A percentile compares a stretch with the other conserved stretches of the same genome.
Conservation (phyloP, 2,329 filamentous ascomycete genomes). For the Chalara sp. region DNA sequence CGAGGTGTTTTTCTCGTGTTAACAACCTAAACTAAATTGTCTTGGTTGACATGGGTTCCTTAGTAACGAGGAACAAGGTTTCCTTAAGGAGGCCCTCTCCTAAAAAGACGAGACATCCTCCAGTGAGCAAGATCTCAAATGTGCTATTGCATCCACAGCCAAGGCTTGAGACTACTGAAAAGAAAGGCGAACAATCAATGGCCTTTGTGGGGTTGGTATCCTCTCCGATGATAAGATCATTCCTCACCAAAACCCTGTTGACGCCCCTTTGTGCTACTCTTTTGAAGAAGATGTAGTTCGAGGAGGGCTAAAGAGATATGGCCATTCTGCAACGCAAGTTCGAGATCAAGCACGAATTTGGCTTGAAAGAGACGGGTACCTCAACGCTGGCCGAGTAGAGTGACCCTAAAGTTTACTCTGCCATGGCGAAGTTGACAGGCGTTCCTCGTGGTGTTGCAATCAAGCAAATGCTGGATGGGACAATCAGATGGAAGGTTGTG, state of each 20-base stretch:
- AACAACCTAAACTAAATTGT: too few species aligned
- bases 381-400: slow-evolving; percentile 82
- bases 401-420: slow-evolving; percentile 66
- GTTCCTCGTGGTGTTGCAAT: slow-evolving; percentile 70
- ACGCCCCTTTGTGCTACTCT: slow-evolving; percentile 83
- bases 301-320: slow-evolving; percentile 74
- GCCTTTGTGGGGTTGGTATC: slow-evolving; percentile 62
- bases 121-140: too few species aligned
- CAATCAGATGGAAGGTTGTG: slow-evolving; percentile 64
- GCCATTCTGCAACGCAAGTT: slow-evolving; percentile 80
- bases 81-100: too few species aligned
- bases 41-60: too few species aligned
- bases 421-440: slow-evolving; percentile 80
- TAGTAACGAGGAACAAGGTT: too few species aligned
- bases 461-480: slow-evolving; percentile 70
- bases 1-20: too few species aligned
- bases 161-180: too few species aligned
- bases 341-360: slow-evolving; percentile 76
- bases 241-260: slow-evolving; percentile 72
- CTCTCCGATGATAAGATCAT: slow-evolving; percentile 65
- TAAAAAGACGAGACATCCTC: too few species aligned
- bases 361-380: slow-evolving; percentile 67
- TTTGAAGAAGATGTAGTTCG: slow-evolving; percentile 88
- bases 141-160: too few species aligned
- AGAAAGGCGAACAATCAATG: too few species aligned